Conservation (phyloP, 2,329 filamentous ascomycete genomes). For the Pseudogymnoascus destructans region DNA sequence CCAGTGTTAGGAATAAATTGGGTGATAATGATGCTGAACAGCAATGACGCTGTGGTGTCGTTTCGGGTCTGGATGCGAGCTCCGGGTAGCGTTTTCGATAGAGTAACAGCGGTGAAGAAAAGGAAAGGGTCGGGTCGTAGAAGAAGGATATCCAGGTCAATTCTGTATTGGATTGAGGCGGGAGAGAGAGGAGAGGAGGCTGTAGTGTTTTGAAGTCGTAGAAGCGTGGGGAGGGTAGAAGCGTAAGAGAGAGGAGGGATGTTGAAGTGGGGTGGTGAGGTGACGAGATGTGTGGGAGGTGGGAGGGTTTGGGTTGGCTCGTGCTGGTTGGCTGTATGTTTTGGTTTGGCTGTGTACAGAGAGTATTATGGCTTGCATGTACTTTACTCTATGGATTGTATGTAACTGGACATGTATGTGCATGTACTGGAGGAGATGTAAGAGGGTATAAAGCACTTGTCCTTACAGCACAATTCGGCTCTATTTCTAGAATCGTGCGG, state of each 20-base stretch:
- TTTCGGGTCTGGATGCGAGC: not conserved
- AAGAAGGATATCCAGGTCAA: not conserved
- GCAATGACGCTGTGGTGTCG: slow-evolving; percentile 4
- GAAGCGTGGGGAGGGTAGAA: not conserved
- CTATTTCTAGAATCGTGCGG: not conserved
- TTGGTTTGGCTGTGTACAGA: not conserved
- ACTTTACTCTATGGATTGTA: not conserved
- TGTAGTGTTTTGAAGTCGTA: not conserved
- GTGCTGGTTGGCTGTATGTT: slow-evolving; percentile 3
- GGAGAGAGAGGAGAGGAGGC: not conserved
- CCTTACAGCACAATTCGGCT: not conserved
- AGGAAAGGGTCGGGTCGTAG: not conserved
- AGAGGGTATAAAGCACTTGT: slow-evolving; percentile 1
- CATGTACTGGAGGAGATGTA: not conserved
- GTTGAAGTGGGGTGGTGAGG: slow-evolving; percentile 6
- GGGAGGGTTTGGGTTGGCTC: slow-evolving; percentile 8
- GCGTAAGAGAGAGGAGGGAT: slow-evolving; percentile 5
- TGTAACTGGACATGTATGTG: not conserved
- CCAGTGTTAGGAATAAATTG: slow-evolving; percentile 5
- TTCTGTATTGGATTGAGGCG: not conserved
- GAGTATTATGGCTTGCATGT: slow-evolving; percentile 1
- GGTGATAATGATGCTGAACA: slow-evolving; percentile 3
- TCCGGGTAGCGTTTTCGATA: not conserved
- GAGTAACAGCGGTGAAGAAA: not conserved
- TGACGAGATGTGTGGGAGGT: slow-evolving; percentile 7